Percentiles rank a stretch among this genome's conserved stretches.
These are phyloP conservation scores for Plantago ovata DNA, from an alignment of 257 asterid species.

Conservation along the genomic window DNA sequence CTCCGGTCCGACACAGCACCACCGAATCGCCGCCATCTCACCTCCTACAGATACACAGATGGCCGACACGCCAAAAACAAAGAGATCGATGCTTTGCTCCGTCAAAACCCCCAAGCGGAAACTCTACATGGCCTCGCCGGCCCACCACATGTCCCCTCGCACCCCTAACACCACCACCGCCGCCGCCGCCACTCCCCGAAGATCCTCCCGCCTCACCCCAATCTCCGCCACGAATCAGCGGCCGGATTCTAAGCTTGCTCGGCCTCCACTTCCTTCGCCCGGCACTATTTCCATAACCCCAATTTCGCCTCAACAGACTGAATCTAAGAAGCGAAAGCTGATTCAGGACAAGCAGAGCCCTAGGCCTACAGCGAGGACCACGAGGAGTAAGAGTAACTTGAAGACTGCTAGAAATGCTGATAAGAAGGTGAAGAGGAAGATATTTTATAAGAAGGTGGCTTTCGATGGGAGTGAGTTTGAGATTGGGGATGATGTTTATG, in stretches of 20 bases:
- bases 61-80: constrained; percentile 50
- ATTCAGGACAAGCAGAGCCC: constrained; percentile 15
- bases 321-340: constrained; percentile 47
- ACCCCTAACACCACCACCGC: constrained; percentile 36
- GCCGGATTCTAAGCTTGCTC: neutral
- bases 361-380: no score
- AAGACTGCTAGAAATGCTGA: neutral
- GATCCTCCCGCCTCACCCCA: constrained; percentile 57
- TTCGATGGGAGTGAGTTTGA: constrained; percentile 72
- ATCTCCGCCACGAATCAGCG: constrained; percentile 22
- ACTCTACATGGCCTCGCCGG: neutral
- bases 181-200: constrained; percentile 53
- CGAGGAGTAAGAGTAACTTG: constrained; percentile 31
- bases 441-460: constrained; percentile 60
- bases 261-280: no score
- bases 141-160: constrained; percentile 33
- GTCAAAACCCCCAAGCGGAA: constrained; percentile 27
- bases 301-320: constrained; percentile 45
- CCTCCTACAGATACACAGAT: constrained; percentile 29
- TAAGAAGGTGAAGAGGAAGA: constrained; percentile 36
- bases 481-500: constrained; percentile 71
- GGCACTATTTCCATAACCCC: constrained; percentile 39
- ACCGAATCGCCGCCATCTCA: constrained; percentile 8
- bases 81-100: constrained; percentile 34
- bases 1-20: no score